Percentiles rank a stretch among this genome's conserved stretches.
Conservation (phyloP, 495 filamentous ascomycete genomes). For the Xylaria nigripes region DNA sequence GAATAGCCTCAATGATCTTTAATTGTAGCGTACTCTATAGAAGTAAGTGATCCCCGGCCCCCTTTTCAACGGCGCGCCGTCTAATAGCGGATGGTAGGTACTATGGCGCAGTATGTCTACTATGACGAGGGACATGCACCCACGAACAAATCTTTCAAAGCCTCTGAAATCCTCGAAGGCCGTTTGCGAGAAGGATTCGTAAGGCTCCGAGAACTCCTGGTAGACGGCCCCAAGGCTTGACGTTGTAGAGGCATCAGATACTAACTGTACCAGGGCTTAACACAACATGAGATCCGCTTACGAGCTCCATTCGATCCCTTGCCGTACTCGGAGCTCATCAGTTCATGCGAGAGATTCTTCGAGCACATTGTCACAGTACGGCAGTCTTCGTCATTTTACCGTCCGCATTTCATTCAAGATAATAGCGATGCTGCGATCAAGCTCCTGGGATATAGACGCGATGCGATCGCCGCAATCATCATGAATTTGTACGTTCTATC, state of each 20-base stretch:
- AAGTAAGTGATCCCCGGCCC: conserved; percentile 14
- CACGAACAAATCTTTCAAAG: conserved; percentile 38
- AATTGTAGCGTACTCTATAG: conserved; percentile 47
- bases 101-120: conserved; percentile 52
- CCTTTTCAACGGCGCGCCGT: not conserved
- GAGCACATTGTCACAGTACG: conserved; percentile 51
- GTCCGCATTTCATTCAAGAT: conserved; percentile 38
- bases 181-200: conserved; percentile 52
- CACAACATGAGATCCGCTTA: conserved; percentile 50
- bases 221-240: conserved; percentile 15
- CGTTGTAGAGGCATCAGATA: not conserved
- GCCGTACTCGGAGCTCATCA: conserved; percentile 48
- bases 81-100: conserved; percentile 22
- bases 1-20: conserved; percentile 46
- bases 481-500: conserved; percentile 52
- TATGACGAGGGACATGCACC: conserved; percentile 45
- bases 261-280: conserved; percentile 30
- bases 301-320: conserved; percentile 48
- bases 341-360: conserved; percentile 47
- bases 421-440: conserved; percentile 34
- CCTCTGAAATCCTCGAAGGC: conserved; percentile 51
- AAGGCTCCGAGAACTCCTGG: conserved; percentile 46
- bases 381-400: conserved; percentile 50
- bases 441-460: conserved; percentile 42
- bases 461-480: conserved; percentile 49